These are phyloP conservation scores for Mucor irregularis DNA, from an alignment of 371 early-diverging fungal genomes.

Conservation along the genomic window DNA sequence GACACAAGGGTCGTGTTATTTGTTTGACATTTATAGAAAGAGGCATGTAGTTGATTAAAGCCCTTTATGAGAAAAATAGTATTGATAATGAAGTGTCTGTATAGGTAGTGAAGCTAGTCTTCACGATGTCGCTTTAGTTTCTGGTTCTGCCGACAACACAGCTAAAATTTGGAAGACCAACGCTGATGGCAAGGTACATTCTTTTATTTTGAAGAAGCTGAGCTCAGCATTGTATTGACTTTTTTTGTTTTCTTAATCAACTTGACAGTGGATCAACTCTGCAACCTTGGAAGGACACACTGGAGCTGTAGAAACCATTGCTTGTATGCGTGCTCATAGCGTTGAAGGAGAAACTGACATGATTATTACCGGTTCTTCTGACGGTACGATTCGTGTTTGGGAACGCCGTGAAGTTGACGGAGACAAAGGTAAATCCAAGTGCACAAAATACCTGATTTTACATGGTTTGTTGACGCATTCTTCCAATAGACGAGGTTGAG, in stretches of 20 bases:
- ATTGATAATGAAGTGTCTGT: background rate
- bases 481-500: conserved; percentile 44
- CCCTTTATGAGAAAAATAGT: background rate
- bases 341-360: conserved; percentile 48
- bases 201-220: no score
- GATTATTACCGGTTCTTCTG: conserved; percentile 78
- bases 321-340: conserved; percentile 52
- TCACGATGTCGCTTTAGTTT: conserved; percentile 67
- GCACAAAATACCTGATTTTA: background rate
- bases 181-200: conserved; percentile 24
- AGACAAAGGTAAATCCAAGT: conserved; percentile 31
- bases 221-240: no score
- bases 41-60: conserved; percentile 39
- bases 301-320: conserved; percentile 70
- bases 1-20: conserved; percentile 82
- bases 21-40: conserved; percentile 72
- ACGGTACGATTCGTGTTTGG: conserved; percentile 82
- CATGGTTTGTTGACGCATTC: background rate
- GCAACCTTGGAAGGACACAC: conserved; percentile 74
- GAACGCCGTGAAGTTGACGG: conserved; percentile 53
- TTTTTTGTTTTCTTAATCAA: background rate
- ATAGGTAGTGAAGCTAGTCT: conserved; percentile 52
- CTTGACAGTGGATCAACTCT: conserved; percentile 61
- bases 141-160: conserved; percentile 84
- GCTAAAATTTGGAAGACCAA: conserved; percentile 73